These are phyloP conservation scores for Staphylotrichum longicolle DNA, from an alignment of 495 filamentous ascomycete species.

Conservation along the genomic window DNA sequence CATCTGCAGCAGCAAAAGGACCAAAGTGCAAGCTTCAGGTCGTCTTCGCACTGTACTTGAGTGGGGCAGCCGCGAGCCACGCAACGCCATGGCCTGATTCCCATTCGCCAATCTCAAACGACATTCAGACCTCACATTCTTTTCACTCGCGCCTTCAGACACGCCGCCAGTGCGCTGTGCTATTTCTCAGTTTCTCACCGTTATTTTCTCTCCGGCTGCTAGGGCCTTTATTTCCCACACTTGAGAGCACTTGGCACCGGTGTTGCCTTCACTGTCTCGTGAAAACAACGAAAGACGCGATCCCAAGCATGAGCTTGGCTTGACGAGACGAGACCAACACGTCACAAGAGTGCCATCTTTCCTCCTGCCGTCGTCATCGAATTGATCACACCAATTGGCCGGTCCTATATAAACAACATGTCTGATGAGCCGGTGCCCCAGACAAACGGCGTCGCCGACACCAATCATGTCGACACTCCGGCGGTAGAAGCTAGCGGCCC, in stretches of 20 bases:
- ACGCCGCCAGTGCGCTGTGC: background rate
- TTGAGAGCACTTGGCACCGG: no score
- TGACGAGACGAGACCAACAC: background rate
- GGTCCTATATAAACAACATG: constrained; percentile 3
- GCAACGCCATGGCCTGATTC: constrained; percentile 1
- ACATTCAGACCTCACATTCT: constrained; percentile 8
- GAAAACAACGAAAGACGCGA: background rate
- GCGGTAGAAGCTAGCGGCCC: background rate
- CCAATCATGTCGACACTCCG: background rate
- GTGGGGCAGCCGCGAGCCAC: background rate
- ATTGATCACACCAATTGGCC: no score
- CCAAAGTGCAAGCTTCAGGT: background rate
- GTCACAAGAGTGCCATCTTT: no score
- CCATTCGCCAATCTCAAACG: constrained; percentile 18
- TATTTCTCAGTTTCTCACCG: background rate
- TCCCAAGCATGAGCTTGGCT: constrained; percentile 2
- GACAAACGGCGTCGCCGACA: constrained; percentile 1
- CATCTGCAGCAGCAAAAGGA: background rate
- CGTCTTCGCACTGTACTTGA: background rate
- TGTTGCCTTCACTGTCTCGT: background rate
- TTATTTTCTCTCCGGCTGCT: background rate
- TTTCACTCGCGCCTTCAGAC: background rate
- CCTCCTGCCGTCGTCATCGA: no score
- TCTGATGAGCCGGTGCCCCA: constrained; percentile 13
- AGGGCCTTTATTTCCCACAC: background rate